Evolutionary conservation across 2,329 filamentous ascomycete genomes (phyloP), one percentile per base, ranked within the genome.

Genomic region (Penicillium polonicum): DNA sequence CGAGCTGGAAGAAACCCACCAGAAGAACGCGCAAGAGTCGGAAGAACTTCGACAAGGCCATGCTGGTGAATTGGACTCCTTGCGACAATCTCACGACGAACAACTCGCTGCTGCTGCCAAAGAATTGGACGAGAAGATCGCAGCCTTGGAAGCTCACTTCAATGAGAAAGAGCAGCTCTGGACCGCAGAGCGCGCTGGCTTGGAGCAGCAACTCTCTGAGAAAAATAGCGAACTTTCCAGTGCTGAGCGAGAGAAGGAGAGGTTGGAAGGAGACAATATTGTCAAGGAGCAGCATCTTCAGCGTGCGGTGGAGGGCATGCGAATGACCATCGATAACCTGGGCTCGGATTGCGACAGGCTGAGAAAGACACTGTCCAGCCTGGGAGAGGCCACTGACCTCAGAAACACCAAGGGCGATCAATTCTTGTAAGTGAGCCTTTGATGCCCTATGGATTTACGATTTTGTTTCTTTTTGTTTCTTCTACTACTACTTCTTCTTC

Each of bases 311-410:
- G 72, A 75, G 25, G 71, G 70, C 48, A 78, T 78, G 75, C 76
- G 77, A 51, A 72, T 78, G 52, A 76, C 77, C 13, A 83, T 82
- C 74, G 74, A 79, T 44, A 75, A 78, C 56, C 76, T 82, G 71
- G 78, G 78, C 52, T 76, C 79, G 60, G 81, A 84, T 62, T 78
- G 79, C 50, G 78, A 80, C 48, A 77, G 76, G 43, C 70, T 83
- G 59, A 77, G 77, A 50, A 81, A 79, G 68, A 79, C 79, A 49
- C 75, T 81, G 60, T 78, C 82, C 60, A 79, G 74, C 60, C 72
- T 79, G 29, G 77, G 77, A 48, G 81, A 82, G 68, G 80, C 80
- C 60, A 81, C 79, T 56, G 76, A 80, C 60, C 73, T 81, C 60
- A 83, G 72, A 72, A 80, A 68, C 67, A 79, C 68, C 66, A 78